Percentiles rank a stretch among this genome's conserved stretches.
These are phyloP conservation scores for Solanum hybrid DNA, from an alignment of 305 asterid genomes.

Conservation along the genomic window DNA sequence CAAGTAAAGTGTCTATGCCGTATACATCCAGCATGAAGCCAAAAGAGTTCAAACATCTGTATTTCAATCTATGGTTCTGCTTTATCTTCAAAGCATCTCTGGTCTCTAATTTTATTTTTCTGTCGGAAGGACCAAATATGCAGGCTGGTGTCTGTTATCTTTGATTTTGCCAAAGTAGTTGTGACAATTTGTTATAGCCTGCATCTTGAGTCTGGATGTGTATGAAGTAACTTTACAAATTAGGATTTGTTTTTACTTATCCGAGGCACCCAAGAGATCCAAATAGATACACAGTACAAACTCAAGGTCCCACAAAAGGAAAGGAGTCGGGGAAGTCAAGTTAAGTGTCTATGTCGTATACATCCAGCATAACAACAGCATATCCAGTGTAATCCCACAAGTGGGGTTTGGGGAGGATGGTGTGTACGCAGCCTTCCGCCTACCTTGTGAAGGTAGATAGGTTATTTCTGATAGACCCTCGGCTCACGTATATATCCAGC, in stretches of 20 bases:
- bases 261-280: neutral
- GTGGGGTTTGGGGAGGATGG: neutral
- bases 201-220: neutral
- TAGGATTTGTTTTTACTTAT: neutral
- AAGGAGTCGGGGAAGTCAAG: neutral
- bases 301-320: neutral
- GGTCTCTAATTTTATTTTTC: neutral
- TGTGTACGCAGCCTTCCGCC: neutral
- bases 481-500: neutral
- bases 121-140: neutral
- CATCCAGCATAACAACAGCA: neutral
- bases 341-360: neutral
- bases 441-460: neutral
- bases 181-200: neutral
- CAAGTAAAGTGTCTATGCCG: neutral
- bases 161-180: neutral
- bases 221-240: neutral
- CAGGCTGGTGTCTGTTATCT: neutral
- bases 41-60: neutral
- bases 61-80: neutral
- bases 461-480: neutral
- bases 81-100: neutral
- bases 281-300: neutral
- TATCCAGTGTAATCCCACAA: neutral
- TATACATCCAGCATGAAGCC: slow-evolving; percentile 1